Conservation (phyloP, 805 yeast species). For the Metschnikowia continentalis region DNA sequence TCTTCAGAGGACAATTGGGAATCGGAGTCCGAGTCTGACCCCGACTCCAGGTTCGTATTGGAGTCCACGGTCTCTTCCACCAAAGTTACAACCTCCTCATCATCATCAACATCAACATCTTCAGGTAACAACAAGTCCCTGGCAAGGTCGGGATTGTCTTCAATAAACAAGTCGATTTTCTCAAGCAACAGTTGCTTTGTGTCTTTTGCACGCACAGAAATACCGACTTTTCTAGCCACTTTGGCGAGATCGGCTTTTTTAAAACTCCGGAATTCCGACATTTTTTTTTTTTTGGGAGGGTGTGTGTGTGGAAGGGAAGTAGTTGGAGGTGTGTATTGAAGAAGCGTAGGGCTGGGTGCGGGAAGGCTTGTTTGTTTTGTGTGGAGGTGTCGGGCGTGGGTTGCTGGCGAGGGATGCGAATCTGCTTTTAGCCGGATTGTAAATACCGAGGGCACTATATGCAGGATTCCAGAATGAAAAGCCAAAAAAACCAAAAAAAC, state of each 20-base stretch:
- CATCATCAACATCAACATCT: slow-evolving; percentile 20
- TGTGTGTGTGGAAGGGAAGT: not conserved
- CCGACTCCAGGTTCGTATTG: slow-evolving; percentile 16
- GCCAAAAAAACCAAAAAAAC: no score
- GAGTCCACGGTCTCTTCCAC: slow-evolving; percentile 30
- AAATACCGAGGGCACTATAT: not conserved
- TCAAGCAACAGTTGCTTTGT: slow-evolving; percentile 40
- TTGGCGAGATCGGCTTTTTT: slow-evolving; percentile 40
- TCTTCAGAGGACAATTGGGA: not conserved
- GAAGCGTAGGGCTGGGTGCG: no score
- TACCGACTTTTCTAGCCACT: slow-evolving; percentile 33
- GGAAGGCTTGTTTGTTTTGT: no score
- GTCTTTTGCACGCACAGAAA: slow-evolving; percentile 34
- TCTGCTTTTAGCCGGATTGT: not conserved
- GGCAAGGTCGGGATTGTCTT: slow-evolving; percentile 22
- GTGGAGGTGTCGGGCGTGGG: not conserved
- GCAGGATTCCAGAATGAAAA: not conserved
- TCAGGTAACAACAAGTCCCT: slow-evolving; percentile 22
- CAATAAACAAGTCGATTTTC: slow-evolving; percentile 30
- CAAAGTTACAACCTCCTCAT: slow-evolving; percentile 31
- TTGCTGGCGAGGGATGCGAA: slow-evolving; percentile 5
- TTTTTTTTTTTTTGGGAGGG: not conserved
- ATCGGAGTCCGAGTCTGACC: not conserved
- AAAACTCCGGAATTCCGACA: slow-evolving; percentile 33
- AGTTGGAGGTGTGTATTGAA: not conserved